Evolutionary conservation across 305 asterid species (phyloP).

Genomic region (Fraxinus angustifolia): DNA sequence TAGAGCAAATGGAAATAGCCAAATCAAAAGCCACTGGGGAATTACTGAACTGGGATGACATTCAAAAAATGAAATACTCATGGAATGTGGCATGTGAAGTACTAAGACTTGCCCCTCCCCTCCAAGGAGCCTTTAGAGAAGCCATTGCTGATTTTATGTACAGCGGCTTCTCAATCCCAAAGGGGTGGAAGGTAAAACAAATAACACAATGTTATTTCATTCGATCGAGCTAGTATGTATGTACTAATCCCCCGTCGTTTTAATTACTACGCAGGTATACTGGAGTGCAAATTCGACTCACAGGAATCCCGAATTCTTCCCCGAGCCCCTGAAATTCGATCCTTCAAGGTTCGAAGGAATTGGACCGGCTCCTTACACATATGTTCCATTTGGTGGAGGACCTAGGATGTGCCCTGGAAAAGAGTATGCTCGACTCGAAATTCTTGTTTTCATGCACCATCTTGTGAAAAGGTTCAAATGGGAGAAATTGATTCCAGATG

Average conservation of each 20-base stretch:
- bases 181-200: conserved; percentile 70
- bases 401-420: conserved; percentile 81
- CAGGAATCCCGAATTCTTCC: conserved; percentile 50
- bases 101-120: conserved; percentile 69
- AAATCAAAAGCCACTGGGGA: conserved; percentile 55
- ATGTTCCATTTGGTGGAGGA: conserved; percentile 74
- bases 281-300: conserved; percentile 82
- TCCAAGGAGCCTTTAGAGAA: conserved; percentile 75
- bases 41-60: conserved; percentile 59
- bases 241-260: neutral
- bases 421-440: conserved; percentile 65
- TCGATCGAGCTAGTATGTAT: neutral
- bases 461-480: conserved; percentile 57
- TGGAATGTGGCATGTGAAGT: conserved; percentile 81
- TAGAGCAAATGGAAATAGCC: conserved; percentile 73
- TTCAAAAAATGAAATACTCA: conserved; percentile 70
- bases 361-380: conserved; percentile 75
- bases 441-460: conserved; percentile 66
- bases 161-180: conserved; percentile 71
- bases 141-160: conserved; percentile 52
- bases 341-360: conserved; percentile 64
- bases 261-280: conserved; percentile 38
- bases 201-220: neutral
- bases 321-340: conserved; percentile 54
- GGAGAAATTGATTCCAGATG: conserved; percentile 55